Evolutionary conservation across 2,329 filamentous ascomycete genomes (phyloP).

Genomic region (Colletotrichum somersetense): DNA sequence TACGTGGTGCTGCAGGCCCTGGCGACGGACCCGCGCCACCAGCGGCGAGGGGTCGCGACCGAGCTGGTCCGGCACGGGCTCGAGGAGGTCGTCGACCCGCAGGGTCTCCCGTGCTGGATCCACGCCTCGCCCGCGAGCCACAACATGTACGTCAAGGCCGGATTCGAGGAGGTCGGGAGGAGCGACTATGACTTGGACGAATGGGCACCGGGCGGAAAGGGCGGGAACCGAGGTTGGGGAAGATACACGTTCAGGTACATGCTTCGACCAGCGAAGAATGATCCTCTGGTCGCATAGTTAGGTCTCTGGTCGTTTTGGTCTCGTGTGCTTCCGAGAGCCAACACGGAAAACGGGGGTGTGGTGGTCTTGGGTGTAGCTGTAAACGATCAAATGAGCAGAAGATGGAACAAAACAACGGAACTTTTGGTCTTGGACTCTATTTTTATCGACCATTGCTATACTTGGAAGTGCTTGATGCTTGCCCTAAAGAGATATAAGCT

Average conservation of each 20-base stretch:
- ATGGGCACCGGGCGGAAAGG: conserved; percentile 8
- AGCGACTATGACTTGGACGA: conserved; percentile 26
- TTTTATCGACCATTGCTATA: neutral
- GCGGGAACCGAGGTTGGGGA: conserved; percentile 5
- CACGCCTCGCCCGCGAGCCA: conserved; percentile 26
- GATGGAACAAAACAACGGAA: neutral
- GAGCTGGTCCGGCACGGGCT: conserved; percentile 1
- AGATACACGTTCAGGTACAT: conserved; percentile 26
- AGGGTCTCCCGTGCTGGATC: conserved; percentile 14
- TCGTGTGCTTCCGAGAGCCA: neutral
- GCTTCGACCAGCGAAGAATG: neutral
- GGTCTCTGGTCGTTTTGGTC: neutral
- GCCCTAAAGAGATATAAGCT: neutral
- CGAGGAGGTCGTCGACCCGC: neutral
- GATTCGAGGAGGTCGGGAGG: conserved; percentile 22
- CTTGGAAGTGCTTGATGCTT: neutral
- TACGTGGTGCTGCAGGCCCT: conserved; percentile 24
- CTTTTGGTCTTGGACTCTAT: neutral
- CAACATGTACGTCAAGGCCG: conserved; percentile 12
- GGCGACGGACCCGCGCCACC: conserved; percentile 17
- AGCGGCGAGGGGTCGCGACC: conserved; percentile 15
- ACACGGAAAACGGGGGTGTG: no score
- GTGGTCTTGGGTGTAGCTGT: neutral
- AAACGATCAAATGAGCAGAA: neutral
- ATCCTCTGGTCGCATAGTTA: no score